A percentile compares a stretch with the other conserved stretches of the same genome.
Conservation (phyloP, 2,329 filamentous ascomycete species). For the Ophiostoma perfectum region DNA sequence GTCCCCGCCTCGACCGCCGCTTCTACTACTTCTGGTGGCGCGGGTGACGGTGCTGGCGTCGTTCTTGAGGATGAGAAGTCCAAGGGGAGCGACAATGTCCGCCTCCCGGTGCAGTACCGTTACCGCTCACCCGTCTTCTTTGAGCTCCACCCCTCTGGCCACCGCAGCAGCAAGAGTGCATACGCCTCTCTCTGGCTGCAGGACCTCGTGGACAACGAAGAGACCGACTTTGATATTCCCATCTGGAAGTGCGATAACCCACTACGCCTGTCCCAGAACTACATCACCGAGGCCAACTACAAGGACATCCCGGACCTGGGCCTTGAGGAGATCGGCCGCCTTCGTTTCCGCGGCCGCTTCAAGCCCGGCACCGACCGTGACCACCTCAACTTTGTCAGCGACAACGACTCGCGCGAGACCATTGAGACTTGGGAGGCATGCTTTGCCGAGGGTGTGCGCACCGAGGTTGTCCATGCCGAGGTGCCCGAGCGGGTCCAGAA, state of each 20-base stretch:
- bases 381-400: constrained; percentile 74
- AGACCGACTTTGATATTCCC: constrained; percentile 74
- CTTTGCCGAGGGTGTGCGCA: constrained; percentile 76
- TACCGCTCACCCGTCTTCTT: constrained; percentile 88
- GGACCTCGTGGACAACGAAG: constrained; percentile 74
- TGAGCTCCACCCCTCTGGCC: constrained; percentile 68
- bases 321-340: constrained; percentile 71
- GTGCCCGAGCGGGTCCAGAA: constrained; percentile 66
- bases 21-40: background rate
- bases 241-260: constrained; percentile 79
- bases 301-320: constrained; percentile 65
- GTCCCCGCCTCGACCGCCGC: background rate
- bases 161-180: constrained; percentile 62
- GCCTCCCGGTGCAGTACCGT: constrained; percentile 81
- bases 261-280: constrained; percentile 79
- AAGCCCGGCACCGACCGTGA: constrained; percentile 85
- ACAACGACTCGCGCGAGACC: constrained; percentile 86
- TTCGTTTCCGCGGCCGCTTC: constrained; percentile 76
- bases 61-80: constrained; percentile 30
- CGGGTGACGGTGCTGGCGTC: constrained; percentile 31
- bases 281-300: constrained; percentile 76
- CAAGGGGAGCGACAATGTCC: constrained; percentile 42
- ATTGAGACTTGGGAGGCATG: constrained; percentile 95
- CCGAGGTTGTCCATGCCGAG: constrained; percentile 63
- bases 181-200: constrained; percentile 83